phyloP scores from a whole-genome alignment of 257 asterid genomes.

The Euphrasia confusa region DNA sequence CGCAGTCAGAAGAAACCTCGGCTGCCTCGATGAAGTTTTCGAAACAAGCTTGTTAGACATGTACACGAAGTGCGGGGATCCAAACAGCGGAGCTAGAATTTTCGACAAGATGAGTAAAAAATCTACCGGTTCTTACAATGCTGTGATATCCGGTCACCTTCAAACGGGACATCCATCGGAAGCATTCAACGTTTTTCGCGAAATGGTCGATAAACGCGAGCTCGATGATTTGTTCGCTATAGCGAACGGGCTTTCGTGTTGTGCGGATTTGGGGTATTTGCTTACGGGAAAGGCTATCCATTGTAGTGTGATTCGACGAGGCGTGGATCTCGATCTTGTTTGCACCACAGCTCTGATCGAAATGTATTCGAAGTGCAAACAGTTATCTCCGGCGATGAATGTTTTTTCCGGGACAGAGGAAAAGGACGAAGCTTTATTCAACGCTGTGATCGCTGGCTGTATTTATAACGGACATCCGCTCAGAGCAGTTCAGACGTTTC shows the following conservation, averaged over 20 bases:
- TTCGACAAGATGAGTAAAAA: constrained; percentile 29
- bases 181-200: constrained; percentile 34
- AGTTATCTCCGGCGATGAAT: constrained; percentile 33
- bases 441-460: constrained; percentile 50
- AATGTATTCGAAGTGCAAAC: constrained; percentile 52
- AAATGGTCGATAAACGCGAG: constrained; percentile 32
- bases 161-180: constrained; percentile 33
- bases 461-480: constrained; percentile 33
- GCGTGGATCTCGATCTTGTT: constrained; percentile 41
- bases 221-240: constrained; percentile 45
- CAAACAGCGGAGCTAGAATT: constrained; percentile 25
- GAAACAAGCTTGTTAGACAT: constrained; percentile 51
- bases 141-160: constrained; percentile 43
- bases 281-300: constrained; percentile 47
- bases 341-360: constrained; percentile 43
- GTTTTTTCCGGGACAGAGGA: constrained; percentile 28
- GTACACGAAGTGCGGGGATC: constrained; percentile 46
- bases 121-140: constrained; percentile 46
- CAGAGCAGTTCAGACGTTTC: constrained; percentile 34
- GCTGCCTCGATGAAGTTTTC: constrained; percentile 42
- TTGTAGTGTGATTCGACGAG: constrained; percentile 34
- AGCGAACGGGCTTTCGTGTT: constrained; percentile 43
- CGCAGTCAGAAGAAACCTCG: constrained; percentile 47
- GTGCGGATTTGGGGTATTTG: constrained; percentile 42
- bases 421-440: constrained; percentile 42